A percentile compares a stretch with the other conserved stretches of the same genome.
Evolutionary conservation across 495 filamentous ascomycete species (phyloP).

Genomic region (Penicillium paradoxum): DNA sequence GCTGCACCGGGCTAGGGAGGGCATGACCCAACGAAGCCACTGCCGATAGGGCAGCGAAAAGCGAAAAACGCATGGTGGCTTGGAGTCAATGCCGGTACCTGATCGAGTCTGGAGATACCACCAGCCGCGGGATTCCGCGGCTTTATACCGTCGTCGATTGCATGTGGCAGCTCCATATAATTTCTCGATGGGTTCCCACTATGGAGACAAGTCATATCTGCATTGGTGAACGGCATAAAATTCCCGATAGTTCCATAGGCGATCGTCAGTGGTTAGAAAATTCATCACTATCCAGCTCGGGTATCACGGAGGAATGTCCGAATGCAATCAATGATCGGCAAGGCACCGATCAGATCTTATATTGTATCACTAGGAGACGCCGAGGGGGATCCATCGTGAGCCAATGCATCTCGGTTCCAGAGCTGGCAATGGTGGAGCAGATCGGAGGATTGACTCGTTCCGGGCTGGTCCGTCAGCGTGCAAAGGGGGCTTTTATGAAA

Average conservation of each 20-base stretch:
- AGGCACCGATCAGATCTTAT: neutral
- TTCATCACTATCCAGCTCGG: neutral
- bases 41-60: slow-evolving; percentile 10
- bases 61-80: slow-evolving; percentile 6
- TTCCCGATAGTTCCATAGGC: neutral
- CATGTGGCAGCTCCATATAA: neutral
- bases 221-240: neutral
- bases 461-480: neutral
- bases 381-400: neutral
- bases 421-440: neutral
- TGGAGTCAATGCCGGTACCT: neutral
- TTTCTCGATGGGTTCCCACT: neutral
- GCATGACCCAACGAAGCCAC: slow-evolving; percentile 11
- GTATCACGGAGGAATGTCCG: neutral
- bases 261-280: neutral
- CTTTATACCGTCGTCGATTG: neutral
- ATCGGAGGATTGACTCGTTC: neutral
- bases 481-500: too few relatives aligned
- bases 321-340: neutral
- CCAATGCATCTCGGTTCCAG: neutral
- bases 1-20: slow-evolving; percentile 9
- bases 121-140: neutral
- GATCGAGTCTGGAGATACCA: neutral
- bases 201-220: neutral
- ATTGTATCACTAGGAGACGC: neutral